Evolutionary conservation across 2,329 filamentous ascomycete genomes (phyloP), one percentile per base, ranked within the genome.

Genomic region (Didymosphaeria variabile): DNA sequence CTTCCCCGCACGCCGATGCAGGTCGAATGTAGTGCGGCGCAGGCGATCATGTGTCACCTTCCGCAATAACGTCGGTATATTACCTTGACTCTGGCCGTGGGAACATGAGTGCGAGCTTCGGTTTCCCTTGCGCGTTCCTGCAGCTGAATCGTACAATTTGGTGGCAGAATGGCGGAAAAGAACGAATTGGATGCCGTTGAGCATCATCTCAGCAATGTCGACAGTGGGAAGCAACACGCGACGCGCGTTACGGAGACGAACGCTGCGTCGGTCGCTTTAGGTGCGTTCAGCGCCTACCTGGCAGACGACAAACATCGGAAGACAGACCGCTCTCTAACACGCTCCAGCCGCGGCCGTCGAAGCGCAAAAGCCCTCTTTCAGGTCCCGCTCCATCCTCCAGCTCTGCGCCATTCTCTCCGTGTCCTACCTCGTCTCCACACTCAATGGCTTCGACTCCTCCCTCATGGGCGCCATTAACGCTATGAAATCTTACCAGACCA

Each of bases 381-480:
- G 61, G 45, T 77, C 74, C 23, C 65, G 52, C 17, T 70, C 47
- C 59, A 76, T 77, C 73, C 59, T 77, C 2, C 63, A 76, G 59
- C 66, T 77, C 15, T 77, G 75, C 62, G 60, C 62, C 31, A 74
- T 76, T 61, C 76, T 77, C 72, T 72, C 67, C 53, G 64, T 77
- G 31, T 72, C 73, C 1, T 77, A 76, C 52, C 70, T 76, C 10
- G 72, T 76, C 26, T 75, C 72, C 12, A 76, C 74, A 6, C 67
- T 76, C 60, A 76, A 76, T 62, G 74, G 73, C 6, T 76, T 75
- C 60, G 77, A 79, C 52, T 73, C 70, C 5, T 77, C 73, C 8
- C 68, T 80, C 32, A 80, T 80, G 78, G 79, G 79, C n/a, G 79
- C 82, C 5, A 85, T 87, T 62, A 86, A 86, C 61, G 83, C 83